Conservation (phyloP, 2,329 filamentous ascomycete species). For the Aspergillus pseudoterreus region DNA sequence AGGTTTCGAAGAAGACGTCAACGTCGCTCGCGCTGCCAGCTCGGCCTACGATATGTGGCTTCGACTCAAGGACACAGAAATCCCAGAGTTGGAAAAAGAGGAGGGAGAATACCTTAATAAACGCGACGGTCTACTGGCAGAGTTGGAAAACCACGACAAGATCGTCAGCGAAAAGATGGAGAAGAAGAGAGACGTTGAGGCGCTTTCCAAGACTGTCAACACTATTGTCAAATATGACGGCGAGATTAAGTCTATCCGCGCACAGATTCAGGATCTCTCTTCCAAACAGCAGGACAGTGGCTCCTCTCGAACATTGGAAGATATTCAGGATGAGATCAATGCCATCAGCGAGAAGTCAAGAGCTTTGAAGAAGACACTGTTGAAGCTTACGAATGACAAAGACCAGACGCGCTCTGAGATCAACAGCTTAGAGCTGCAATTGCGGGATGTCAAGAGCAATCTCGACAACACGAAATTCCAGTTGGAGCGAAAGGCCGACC, state of each 20-base stretch:
- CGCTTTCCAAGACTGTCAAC: conserved; percentile 69
- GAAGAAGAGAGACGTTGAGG: conserved; percentile 69
- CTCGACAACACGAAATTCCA: conserved; percentile 68
- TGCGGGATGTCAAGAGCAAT: conserved; percentile 69
- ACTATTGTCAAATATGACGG: conserved; percentile 69
- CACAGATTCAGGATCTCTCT: conserved; percentile 70
- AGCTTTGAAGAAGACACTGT: conserved; percentile 58
- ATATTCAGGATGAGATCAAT: conserved; percentile 75
- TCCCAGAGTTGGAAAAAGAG: conserved; percentile 66
- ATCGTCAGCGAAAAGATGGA: conserved; percentile 60
- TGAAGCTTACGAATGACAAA: conserved; percentile 64
- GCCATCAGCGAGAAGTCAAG: conserved; percentile 65
- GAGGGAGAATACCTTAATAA: conserved; percentile 60
- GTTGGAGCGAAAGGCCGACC: conserved; percentile 73
- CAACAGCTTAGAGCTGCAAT: conserved; percentile 69
- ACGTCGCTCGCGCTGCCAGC: conserved; percentile 59
- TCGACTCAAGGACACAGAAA: conserved; percentile 63
- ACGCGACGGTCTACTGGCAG: conserved; percentile 56
- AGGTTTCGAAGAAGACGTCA: conserved; percentile 60
- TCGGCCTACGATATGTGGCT: conserved; percentile 71
- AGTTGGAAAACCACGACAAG: conserved; percentile 66
- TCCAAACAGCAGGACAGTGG: conserved; percentile 70
- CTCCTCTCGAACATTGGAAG: conserved; percentile 67
- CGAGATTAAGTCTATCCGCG: conserved; percentile 68
- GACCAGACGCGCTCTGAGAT: conserved; percentile 68